A percentile compares a stretch with the other conserved stretches of the same genome.
phyloP scores from a whole-genome alignment of 1,284 basidiomycete species.

The Puccinia triticina region DNA sequence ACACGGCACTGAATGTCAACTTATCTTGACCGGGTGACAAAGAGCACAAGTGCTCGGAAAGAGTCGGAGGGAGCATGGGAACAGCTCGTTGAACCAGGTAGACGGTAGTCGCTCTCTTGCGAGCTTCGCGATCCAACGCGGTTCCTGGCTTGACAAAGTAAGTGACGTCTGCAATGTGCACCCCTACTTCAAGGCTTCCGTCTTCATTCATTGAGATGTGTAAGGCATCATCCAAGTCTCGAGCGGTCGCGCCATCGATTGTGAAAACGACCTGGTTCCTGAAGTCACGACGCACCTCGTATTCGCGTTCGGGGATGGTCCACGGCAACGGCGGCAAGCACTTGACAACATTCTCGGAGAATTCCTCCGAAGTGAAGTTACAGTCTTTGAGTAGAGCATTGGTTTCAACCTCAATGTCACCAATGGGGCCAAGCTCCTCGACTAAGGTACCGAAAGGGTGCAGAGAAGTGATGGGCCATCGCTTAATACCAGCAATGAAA shows the following conservation, averaged over 20 bases:
- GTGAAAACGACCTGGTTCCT: constrained; percentile 84
- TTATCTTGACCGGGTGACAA: constrained; percentile 83
- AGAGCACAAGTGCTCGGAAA: constrained; percentile 91
- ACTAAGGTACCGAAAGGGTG: constrained; percentile 99
- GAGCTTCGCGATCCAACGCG: constrained; percentile 92
- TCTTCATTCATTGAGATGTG: constrained; percentile 86
- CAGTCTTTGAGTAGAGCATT: constrained; percentile 96
- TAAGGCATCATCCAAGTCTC: constrained; percentile 91
- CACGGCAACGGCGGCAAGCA: constrained; percentile 92
- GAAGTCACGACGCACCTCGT: constrained; percentile 80
- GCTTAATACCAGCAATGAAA: constrained; percentile 98
- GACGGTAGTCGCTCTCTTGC: constrained; percentile 93
- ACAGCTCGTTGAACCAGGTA: constrained; percentile 93
- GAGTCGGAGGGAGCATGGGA: constrained; percentile 89
- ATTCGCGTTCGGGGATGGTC: constrained; percentile 89
- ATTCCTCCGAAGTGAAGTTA: constrained; percentile 65
- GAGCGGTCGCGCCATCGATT: constrained; percentile 85
- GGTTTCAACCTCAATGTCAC: constrained; percentile 95
- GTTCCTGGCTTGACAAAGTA: constrained; percentile 79
- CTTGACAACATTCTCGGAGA: constrained; percentile 76
- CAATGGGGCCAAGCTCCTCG: constrained; percentile 97
- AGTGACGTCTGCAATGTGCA: constrained; percentile 94
- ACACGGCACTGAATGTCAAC: constrained; percentile 82
- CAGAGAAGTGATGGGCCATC: constrained; percentile 82
- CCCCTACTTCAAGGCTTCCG: constrained; percentile 84